phyloP scores from a whole-genome alignment of 345 rosid species.

The Camelina sativa region DNA sequence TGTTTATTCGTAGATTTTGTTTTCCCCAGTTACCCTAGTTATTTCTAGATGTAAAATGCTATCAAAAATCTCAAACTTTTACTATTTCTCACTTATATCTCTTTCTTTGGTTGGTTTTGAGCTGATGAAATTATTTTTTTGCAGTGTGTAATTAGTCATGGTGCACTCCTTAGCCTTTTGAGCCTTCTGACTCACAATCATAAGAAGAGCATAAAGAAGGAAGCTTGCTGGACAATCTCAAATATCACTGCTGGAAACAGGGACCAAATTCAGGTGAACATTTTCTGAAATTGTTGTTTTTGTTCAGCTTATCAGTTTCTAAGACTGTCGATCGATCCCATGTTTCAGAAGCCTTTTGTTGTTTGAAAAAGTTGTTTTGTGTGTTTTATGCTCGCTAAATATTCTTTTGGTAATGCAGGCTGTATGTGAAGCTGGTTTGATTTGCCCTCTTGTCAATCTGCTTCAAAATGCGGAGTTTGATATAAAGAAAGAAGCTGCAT shows the following conservation, averaged over 20 bases:
- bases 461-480: conserved; percentile 85
- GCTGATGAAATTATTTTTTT: conserved; percentile 30
- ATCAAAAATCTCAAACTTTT: neutral
- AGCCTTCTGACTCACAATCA: conserved; percentile 75
- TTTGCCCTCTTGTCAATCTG: conserved; percentile 66
- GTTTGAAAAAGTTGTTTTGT: neutral
- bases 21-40: neutral
- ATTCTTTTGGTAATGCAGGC: conserved; percentile 44
- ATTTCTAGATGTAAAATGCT: neutral
- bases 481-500: conserved; percentile 90
- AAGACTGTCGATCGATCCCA: neutral
- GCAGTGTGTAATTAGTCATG: conserved; percentile 76
- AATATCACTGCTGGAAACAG: conserved; percentile 97
- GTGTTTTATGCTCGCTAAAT: conserved; percentile 12
- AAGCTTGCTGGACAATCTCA: conserved; percentile 99
- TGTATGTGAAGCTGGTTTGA: conserved; percentile 70
- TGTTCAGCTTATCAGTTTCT: neutral
- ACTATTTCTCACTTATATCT: neutral
- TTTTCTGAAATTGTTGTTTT: neutral
- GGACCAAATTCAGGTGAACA: conserved; percentile 85
- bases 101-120: conserved; percentile 12
- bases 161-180: conserved; percentile 81
- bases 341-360: conserved; percentile 18
- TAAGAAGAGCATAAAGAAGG: conserved; percentile 96
- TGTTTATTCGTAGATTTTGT: neutral